Evolutionary conservation across 208 protist genomes (phyloP).

Genomic region (Wallacemonas rigidus): DNA sequence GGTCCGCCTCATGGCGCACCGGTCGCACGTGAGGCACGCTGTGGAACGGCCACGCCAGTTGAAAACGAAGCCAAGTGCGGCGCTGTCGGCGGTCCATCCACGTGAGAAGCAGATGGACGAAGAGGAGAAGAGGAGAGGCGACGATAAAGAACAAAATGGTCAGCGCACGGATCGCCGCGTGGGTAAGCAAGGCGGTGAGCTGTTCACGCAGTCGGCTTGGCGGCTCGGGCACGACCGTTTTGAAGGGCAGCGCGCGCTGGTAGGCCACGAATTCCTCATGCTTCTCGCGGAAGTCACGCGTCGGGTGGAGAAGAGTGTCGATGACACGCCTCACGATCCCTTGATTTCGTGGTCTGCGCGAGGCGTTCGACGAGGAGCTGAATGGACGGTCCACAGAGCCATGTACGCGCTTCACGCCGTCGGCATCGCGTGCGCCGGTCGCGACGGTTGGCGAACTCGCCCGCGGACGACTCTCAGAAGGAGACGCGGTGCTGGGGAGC

Average conservation of each 20-base stretch:
- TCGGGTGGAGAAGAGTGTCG: conserved; percentile 2
- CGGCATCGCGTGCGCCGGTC: neutral
- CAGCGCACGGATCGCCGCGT: conserved; percentile 1
- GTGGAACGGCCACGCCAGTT: conserved; percentile 36
- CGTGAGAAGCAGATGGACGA: conserved; percentile 52
- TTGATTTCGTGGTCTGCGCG: neutral
- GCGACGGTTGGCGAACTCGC: neutral
- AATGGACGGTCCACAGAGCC: neutral
- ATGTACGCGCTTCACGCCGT: neutral
- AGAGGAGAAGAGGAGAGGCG: conserved; percentile 38
- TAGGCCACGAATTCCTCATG: conserved; percentile 47
- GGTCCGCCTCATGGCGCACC: conserved; percentile 25
- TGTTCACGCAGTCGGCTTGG: conserved; percentile 57
- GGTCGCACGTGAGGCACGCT: conserved; percentile 49
- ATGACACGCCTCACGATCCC: neutral
- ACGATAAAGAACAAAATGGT: conserved; percentile 38
- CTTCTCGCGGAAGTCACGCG: conserved; percentile 26
- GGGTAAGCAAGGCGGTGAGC: conserved; percentile 25
- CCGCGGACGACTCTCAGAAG: neutral
- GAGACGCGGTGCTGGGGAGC: neutral
- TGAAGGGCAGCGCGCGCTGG: conserved; percentile 50
- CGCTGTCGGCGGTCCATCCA: conserved; percentile 58
- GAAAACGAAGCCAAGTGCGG: conserved; percentile 32
- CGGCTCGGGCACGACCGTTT: conserved; percentile 66
- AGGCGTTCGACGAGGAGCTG: neutral